These are phyloP conservation scores for Kwoniella shivajii DNA, from an alignment of 1,284 basidiomycete genomes.

Conservation along the genomic window DNA sequence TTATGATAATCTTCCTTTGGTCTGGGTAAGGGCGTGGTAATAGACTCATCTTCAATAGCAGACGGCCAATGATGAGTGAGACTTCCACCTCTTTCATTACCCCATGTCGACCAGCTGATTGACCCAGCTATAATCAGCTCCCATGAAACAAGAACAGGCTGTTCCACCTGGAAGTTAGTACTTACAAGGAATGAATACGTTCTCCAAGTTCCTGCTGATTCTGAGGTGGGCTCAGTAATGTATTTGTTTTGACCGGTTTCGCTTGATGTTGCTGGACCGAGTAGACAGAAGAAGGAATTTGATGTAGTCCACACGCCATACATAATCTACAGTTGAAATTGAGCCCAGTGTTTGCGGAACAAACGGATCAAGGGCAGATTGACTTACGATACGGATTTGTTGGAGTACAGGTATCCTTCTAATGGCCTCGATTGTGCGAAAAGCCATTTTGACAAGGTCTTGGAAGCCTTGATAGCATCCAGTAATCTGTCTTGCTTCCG, in stretches of 20 bases:
- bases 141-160: background rate
- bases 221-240: conserved; percentile 22
- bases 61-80: conserved; percentile 22
- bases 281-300: conserved; percentile 24
- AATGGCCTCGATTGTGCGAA: conserved; percentile 17
- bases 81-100: conserved; percentile 23
- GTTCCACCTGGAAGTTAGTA: background rate
- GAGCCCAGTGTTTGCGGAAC: background rate
- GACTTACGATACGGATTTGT: conserved; percentile 22
- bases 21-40: conserved; percentile 30
- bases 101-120: conserved; percentile 35
- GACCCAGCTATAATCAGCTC: background rate
- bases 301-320: conserved; percentile 27
- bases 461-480: conserved; percentile 29
- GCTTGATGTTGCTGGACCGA: background rate
- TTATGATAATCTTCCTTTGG: conserved; percentile 18
- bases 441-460: conserved; percentile 36
- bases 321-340: conserved; percentile 12
- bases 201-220: conserved; percentile 29
- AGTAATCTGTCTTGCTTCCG: conserved; percentile 27
- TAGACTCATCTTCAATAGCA: conserved; percentile 21
- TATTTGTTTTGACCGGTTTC: background rate
- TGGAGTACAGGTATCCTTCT: conserved; percentile 25
- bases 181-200: conserved; percentile 38
- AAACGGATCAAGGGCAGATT: background rate